phyloP scores from a whole-genome alignment of 805 yeast species.

The Starmerella tilneyi region DNA sequence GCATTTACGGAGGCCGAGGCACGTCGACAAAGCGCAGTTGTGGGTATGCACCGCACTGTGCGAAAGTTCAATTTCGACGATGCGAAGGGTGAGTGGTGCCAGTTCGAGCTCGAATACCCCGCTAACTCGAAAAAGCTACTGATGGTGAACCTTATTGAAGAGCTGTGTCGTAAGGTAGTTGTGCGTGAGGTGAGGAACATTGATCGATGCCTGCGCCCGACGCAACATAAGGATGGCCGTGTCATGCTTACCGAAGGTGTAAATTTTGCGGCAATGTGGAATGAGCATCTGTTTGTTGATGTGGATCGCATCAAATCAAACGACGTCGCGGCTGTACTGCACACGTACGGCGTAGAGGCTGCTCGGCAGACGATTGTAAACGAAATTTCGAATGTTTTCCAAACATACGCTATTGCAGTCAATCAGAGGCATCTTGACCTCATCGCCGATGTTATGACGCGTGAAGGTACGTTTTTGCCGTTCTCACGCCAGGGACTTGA shows the following conservation, averaged over 20 bases:
- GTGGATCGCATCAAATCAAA: conserved; percentile 84
- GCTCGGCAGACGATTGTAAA: conserved; percentile 95
- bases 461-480: conserved; percentile 94
- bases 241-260: conserved; percentile 93
- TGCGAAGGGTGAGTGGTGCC: conserved; percentile 81
- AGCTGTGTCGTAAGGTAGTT: conserved; percentile 76
- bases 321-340: conserved; percentile 82
- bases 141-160: conserved; percentile 95
- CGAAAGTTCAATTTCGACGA: conserved; percentile 85
- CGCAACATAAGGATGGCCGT: conserved; percentile 59
- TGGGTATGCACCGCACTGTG: conserved; percentile 61
- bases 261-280: conserved; percentile 97
- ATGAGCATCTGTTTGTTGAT: conserved; percentile 82
- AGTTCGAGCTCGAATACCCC: conserved; percentile 70
- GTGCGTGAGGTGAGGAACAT: conserved; percentile 85
- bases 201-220: conserved; percentile 86
- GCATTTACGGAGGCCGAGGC: conserved; percentile 27
- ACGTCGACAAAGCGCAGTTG: conserved; percentile 76
- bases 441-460: conserved; percentile 97
- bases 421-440: conserved; percentile 89
- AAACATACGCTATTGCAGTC: conserved; percentile 89
- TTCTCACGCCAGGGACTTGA: conserved; percentile 98
- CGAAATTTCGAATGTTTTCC: conserved; percentile 91
- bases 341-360: conserved; percentile 96
- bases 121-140: conserved; percentile 83